Conservation (phyloP, 75 land plant genomes). For the Selaginella tamariscina region DNA sequence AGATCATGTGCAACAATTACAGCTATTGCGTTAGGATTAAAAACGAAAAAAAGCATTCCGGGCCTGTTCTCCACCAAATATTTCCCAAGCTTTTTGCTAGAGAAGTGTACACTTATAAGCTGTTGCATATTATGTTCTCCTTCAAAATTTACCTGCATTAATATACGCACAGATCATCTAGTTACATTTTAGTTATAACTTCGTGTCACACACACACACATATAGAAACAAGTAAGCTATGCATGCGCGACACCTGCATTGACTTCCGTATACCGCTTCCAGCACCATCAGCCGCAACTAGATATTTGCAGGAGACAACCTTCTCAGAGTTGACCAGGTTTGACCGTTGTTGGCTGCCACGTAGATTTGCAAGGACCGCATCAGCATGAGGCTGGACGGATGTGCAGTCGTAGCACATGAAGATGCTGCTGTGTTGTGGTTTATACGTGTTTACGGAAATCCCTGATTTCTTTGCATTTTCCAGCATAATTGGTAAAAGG, state of each 20-base stretch:
- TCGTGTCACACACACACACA: too few species aligned
- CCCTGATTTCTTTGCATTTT: conserved; percentile 38
- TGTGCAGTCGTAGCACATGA: conserved; percentile 71
- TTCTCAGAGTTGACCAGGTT: background rate
- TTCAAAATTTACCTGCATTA: conserved; percentile 48
- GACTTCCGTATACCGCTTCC: conserved; percentile 65
- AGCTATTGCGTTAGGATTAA: conserved; percentile 71
- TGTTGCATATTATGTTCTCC: conserved; percentile 75
- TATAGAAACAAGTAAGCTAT: too few species aligned
- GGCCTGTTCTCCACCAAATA: conserved; percentile 51
- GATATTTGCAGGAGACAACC: conserved; percentile 14
- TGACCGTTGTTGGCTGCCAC: too few species aligned
- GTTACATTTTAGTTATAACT: too few species aligned
- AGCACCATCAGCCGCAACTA: conserved; percentile 91
- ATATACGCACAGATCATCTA: too few species aligned
- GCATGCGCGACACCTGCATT: too few species aligned
- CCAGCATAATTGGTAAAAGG: conserved; percentile 40
- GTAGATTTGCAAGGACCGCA: conserved; percentile 31
- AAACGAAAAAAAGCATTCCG: conserved; percentile 94
- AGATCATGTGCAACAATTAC: conserved; percentile 98
- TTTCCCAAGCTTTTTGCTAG: conserved; percentile 57
- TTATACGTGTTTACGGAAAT: background rate
- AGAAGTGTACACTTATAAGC: conserved; percentile 78
- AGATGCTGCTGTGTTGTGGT: conserved; percentile 16
- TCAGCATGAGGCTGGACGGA: conserved; percentile 34